Evolutionary conservation across 2,329 filamentous ascomycete genomes (phyloP).

Genomic region (Plectosphaerella plurivora): DNA sequence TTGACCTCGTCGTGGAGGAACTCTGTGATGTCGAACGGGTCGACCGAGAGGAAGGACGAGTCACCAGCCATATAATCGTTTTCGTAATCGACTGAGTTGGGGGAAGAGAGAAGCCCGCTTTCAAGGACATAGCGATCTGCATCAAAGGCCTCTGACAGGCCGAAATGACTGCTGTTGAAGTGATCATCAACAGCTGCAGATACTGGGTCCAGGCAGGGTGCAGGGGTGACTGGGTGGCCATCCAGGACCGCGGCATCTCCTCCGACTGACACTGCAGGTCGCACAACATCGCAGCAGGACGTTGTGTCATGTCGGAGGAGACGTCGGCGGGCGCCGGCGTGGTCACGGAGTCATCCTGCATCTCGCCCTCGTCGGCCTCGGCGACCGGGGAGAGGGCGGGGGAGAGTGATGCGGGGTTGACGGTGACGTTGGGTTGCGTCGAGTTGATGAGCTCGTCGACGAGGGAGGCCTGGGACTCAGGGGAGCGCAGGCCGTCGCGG

Average conservation of each 20-base stretch:
- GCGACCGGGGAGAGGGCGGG: conserved; percentile 49
- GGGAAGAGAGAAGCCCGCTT: conserved; percentile 69
- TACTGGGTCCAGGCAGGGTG: conserved; percentile 35
- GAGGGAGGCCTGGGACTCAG: conserved; percentile 25
- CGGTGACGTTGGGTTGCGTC: conserved; percentile 40
- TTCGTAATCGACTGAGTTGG: conserved; percentile 62
- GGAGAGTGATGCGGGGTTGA: conserved; percentile 59
- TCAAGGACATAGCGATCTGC: conserved; percentile 74
- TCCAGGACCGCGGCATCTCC: conserved; percentile 48
- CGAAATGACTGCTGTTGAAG: conserved; percentile 67
- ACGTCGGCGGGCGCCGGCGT: conserved; percentile 19
- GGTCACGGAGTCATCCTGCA: conserved; percentile 20
- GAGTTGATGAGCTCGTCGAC: conserved; percentile 40
- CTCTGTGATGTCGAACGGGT: conserved; percentile 48
- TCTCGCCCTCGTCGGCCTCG: conserved; percentile 30
- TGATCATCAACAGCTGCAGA: conserved; percentile 56
- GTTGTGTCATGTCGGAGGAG: conserved; percentile 92
- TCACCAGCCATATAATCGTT: conserved; percentile 64
- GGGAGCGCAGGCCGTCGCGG: conserved; percentile 29
- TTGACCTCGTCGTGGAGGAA: conserved; percentile 51
- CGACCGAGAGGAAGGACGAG: conserved; percentile 40
- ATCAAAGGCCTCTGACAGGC: conserved; percentile 63
- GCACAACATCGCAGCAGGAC: conserved; percentile 99
- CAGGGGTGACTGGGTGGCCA: conserved; percentile 36
- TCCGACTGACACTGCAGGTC: conserved; percentile 99